Conservation (phyloP, 768 basidiomycete genomes). For the Amanita rimosa region DNA sequence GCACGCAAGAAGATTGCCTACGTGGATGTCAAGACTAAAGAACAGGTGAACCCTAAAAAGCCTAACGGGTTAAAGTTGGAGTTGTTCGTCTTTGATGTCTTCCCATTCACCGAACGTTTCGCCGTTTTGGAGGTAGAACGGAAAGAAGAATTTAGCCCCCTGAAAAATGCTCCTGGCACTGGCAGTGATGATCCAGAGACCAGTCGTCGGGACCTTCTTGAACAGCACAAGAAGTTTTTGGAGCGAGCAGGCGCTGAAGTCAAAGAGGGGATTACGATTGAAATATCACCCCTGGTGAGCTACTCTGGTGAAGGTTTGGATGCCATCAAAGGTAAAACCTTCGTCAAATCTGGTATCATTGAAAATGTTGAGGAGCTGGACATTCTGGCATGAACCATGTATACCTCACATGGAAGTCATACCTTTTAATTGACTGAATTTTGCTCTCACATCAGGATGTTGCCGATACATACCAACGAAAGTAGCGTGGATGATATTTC, state of each 20-base stretch:
- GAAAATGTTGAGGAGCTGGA: conserved; percentile 62
- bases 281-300: conserved; percentile 78
- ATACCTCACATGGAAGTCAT: not conserved
- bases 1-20: conserved; percentile 95
- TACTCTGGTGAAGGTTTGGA: conserved; percentile 92
- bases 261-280: conserved; percentile 72
- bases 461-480: not conserved
- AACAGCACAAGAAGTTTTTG: conserved; percentile 81
- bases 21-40: conserved; percentile 59
- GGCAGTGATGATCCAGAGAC: conserved; percentile 86
- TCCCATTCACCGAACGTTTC: conserved; percentile 78
- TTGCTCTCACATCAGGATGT: not conserved
- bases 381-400: conserved; percentile 35
- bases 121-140: conserved; percentile 84
- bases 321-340: conserved; percentile 62
- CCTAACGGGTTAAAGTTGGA: conserved; percentile 99
- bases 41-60: conserved; percentile 63
- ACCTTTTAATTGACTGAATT: not conserved
- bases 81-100: conserved; percentile 98
- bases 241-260: conserved; percentile 66
- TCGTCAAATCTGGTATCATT: conserved; percentile 65
- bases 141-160: conserved; percentile 86
- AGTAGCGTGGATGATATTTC: conserved; percentile 2
- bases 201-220: conserved; percentile 79
- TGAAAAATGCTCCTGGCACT: conserved; percentile 95